A percentile compares a stretch with the other conserved stretches of the same genome.
Conservation (phyloP, 1,139 yeast genomes). For the Protomyces gravidus region DNA sequence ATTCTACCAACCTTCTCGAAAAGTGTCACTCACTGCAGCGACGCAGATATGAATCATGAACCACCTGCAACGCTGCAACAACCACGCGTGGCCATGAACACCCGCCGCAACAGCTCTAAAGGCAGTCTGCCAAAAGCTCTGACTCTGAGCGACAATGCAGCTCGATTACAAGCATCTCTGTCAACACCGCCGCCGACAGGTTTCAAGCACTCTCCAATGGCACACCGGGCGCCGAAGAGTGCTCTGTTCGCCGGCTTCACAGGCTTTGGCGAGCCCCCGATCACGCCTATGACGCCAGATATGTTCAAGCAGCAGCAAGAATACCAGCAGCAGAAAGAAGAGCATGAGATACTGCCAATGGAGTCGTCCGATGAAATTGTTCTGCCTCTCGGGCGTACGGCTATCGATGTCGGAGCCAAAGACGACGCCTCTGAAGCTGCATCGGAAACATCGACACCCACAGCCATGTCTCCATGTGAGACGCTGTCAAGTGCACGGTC, state of each 20-base stretch:
- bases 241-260: not conserved
- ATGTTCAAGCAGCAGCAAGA: not conserved
- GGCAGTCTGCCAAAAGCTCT: not conserved
- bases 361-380: not conserved
- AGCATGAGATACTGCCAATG: not conserved
- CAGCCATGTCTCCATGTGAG: not conserved
- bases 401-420: no score
- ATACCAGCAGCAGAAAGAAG: not conserved
- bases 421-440: not conserved
- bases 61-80: no score
- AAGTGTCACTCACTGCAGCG: no score
- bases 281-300: not conserved
- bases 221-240: not conserved
- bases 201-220: not conserved
- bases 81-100: not conserved
- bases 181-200: constrained; percentile 2
- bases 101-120: not conserved
- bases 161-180: not conserved
- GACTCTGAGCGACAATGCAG: not conserved
- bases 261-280: not conserved
- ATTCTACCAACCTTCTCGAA: no score
- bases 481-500: not conserved
- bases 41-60: no score
- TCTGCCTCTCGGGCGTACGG: no score
- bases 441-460: not conserved